Evolutionary conservation across 192 early-diverging fungal species (phyloP), one percentile per base, ranked within the genome.

Genomic region (Gorgonomyces haynaldii): DNA sequence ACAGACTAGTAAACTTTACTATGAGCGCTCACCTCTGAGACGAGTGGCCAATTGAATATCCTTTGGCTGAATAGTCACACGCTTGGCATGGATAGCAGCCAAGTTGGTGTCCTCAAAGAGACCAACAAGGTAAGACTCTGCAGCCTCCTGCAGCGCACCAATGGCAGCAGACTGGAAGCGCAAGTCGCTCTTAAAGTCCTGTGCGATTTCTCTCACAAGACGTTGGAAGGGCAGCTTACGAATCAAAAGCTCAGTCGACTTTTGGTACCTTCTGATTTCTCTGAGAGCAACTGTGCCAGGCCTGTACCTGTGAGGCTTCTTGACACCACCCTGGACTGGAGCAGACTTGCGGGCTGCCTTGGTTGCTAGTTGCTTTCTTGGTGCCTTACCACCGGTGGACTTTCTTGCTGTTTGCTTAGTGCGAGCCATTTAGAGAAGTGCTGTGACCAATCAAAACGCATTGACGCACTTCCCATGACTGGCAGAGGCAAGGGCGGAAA

Each of bases 21-120:
- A 43, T 28, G 42, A 43, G 1, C 77, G 46, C 58, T 80, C 48
- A 26, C 76, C 39, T 67, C 72, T 42, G 60, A 97, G 87, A 74
- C 91, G 83, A 53, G 89, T 84, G 54, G 91, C 92, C 55, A 98
- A 78, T 74, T 98, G 94, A 63, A 98, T 87, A 67, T 98, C 95
- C 81, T 95, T 95, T 65, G 92, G 95, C 70, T 96, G 92, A 76
- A 98, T 98, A 65, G 95, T 98, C 60, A 98, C 95, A 70, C 95
- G 86, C 82, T 95, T 94, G 69, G 89, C 95, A 69, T 98, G 94
- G 79, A 96, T 92, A 56, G 92, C 95, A 36, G 93, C 92, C 70
- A 98, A 76, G 72, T 98, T 98, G 67, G 92, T 98, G 71, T 97
- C 93, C 69, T 94, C 96, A 60, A 75, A 75, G 23, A 75, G 43